Conservation (phyloP, 306 rosid genomes). For the Prunus mira region DNA sequence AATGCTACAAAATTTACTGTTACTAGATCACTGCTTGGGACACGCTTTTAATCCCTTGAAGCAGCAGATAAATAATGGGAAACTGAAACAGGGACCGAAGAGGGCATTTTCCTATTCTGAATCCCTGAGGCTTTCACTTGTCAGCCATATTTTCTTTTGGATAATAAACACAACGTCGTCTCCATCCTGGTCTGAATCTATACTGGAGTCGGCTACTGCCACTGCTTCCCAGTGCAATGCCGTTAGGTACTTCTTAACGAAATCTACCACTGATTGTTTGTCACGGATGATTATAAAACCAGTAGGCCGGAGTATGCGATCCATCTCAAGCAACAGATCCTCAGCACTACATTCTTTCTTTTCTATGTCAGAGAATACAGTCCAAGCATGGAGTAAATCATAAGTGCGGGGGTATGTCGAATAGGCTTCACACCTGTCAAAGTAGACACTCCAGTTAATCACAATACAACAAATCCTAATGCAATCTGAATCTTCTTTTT, state of each 20-base stretch:
- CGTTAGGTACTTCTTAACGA: conserved; percentile 56
- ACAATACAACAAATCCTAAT: conserved; percentile 11
- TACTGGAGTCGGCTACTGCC: conserved; percentile 47
- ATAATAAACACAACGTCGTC: conserved; percentile 58
- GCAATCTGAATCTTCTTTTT: not conserved
- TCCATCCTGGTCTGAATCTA: conserved; percentile 55
- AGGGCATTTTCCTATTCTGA: conserved; percentile 50
- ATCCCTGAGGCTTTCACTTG: conserved; percentile 61
- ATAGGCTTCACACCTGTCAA: conserved; percentile 77
- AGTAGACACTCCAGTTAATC: conserved; percentile 20
- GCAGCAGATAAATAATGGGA: conserved; percentile 30
- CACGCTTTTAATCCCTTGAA: conserved; percentile 42
- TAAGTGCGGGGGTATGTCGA: conserved; percentile 95
- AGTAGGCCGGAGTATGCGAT: conserved; percentile 78
- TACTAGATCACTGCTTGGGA: conserved; percentile 39
- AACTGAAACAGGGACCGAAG: conserved; percentile 14
- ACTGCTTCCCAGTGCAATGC: conserved; percentile 94
- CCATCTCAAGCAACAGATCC: conserved; percentile 88
- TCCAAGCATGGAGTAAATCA: conserved; percentile 88
- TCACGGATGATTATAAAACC: conserved; percentile 75
- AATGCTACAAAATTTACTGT: conserved; percentile 47
- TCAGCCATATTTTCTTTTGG: conserved; percentile 91
- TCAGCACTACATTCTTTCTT: conserved; percentile 68
- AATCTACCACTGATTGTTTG: conserved; percentile 66
- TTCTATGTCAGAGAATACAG: conserved; percentile 68